Evolutionary conservation across 2,329 filamentous ascomycete genomes (phyloP).

Genomic region (Laburnicola sp.): DNA sequence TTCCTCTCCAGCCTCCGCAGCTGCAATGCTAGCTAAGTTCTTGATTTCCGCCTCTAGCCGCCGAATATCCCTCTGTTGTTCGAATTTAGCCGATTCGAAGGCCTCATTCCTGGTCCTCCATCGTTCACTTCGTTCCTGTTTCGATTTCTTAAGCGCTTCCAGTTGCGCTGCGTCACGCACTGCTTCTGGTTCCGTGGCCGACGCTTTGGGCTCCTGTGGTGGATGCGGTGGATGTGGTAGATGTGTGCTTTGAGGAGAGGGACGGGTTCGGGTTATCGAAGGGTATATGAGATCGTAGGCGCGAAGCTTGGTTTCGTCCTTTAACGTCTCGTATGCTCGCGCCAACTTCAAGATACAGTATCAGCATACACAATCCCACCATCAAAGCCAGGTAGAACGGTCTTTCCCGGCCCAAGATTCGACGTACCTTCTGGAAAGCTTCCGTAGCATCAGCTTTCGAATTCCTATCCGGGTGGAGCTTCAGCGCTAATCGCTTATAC

Average conservation of each 20-base stretch:
- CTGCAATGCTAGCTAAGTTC: conserved; percentile 27
- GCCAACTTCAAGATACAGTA: conserved; percentile 28
- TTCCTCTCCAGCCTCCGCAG: conserved; percentile 32
- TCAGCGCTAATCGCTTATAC: conserved; percentile 41
- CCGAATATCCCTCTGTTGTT: conserved; percentile 22
- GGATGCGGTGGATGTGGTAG: conserved; percentile 5
- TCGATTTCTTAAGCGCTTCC: conserved; percentile 29
- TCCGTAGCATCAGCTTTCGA: conserved; percentile 33
- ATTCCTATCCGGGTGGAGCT: conserved; percentile 45
- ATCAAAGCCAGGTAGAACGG: neutral
- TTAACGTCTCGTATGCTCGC: conserved; percentile 45
- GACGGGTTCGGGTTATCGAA: conserved; percentile 18
- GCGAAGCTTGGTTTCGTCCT: conserved; percentile 34
- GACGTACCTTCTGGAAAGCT: conserved; percentile 42
- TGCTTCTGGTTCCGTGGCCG: conserved; percentile 15
- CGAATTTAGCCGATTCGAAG: conserved; percentile 18
- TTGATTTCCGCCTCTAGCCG: conserved; percentile 33
- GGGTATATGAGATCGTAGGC: conserved; percentile 41
- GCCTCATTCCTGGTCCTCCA: conserved; percentile 28
- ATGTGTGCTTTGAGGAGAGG: conserved; percentile 5
- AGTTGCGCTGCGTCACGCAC: conserved; percentile 30
- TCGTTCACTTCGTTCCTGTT: conserved; percentile 32
- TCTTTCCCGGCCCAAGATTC: neutral
- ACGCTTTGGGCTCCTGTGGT: neutral
- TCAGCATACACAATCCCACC: conserved; percentile 28